Evolutionary conservation across 768 basidiomycete species (phyloP), one percentile per base, ranked within the genome.

Genomic region (Rhodotorula babjevae): DNA sequence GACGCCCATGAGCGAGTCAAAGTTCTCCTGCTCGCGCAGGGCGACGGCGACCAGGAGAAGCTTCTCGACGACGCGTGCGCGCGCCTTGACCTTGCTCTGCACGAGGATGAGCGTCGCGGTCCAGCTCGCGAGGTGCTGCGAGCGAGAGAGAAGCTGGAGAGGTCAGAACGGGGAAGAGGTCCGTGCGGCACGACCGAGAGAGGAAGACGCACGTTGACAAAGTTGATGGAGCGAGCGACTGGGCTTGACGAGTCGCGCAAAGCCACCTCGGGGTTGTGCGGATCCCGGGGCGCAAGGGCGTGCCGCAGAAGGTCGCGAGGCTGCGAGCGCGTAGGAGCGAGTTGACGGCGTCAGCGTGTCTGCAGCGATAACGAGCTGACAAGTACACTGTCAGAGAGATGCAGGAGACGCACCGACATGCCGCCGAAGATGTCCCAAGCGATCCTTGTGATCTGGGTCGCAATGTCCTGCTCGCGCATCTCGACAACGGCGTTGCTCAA

Each of bases 31-130:
- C 21, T 85, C 84, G 46, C 95, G 88, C 55, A 99, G 84, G 66
- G 87, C 87, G 69, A 87, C 85, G 1, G 91, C 92, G 73, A 98
- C 87, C 61, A 90, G 87, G 36, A 93, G 87, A 69, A 98, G 88
- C 79, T 91, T 91, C 79, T 96, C 92, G 69, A 94, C 89, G 76
- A 93, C 88, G 69, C 85, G 86, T 8, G 89, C 90, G 55, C 95
- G 88, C 57, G 84, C 80, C 80, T 86, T 88, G 42, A 88, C 84
- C 76, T 88, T 89, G 76, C 92, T 89, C 69, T 94, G 92, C 68
- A 90, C 90, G 23, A 98, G 83, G 65, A 99, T 93, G 68, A 98
- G 82, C 25, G 93, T 93, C 16, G 89, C 87, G 63, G 93, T 91
- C 93, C 94, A 95, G 72, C 25, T 27, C 44, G 72, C 50, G 56